Conservation (phyloP, 2,329 filamentous ascomycete species). For the Cercospora citrullina region DNA sequence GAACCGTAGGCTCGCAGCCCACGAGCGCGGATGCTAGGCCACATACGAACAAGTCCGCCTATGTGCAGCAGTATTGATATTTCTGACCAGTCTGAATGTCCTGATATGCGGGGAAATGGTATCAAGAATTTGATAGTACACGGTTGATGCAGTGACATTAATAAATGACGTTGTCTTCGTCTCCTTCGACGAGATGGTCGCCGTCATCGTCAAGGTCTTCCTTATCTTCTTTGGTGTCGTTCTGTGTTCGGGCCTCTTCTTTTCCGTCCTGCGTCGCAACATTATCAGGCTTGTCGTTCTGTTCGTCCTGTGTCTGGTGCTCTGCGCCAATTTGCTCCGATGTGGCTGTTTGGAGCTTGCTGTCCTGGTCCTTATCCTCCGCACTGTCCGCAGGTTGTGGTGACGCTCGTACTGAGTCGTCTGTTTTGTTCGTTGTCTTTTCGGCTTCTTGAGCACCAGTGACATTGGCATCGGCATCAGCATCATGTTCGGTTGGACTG, state of each 20-base stretch:
- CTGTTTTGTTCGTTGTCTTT: not conserved
- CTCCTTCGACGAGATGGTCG: constrained; percentile 78
- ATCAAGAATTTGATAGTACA: not conserved
- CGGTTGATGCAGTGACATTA: constrained; percentile 45
- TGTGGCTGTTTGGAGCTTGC: not conserved
- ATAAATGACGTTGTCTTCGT: constrained; percentile 91
- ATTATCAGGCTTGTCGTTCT: constrained; percentile 13
- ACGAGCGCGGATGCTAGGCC: not conserved
- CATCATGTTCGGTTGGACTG: not conserved
- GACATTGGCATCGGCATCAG: not conserved
- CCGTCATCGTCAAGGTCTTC: constrained; percentile 61
- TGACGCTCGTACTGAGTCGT: not conserved
- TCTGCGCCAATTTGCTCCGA: not conserved
- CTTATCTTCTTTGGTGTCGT: constrained; percentile 36
- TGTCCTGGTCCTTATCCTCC: not conserved
- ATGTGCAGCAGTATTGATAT: not conserved
- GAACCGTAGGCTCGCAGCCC: not conserved
- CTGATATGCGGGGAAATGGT: not conserved
- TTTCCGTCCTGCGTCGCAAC: constrained; percentile 21
- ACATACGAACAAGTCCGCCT: not conserved
- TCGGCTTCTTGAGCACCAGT: not conserved
- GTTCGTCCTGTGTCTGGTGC: constrained; percentile 4
- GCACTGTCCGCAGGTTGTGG: not conserved
- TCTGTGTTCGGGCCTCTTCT: constrained; percentile 18
- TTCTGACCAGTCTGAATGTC: no score